A percentile compares a stretch with the other conserved stretches of the same genome.
Conservation (phyloP, 2,329 filamentous ascomycete genomes). For the Periconia macrospinosa region DNA sequence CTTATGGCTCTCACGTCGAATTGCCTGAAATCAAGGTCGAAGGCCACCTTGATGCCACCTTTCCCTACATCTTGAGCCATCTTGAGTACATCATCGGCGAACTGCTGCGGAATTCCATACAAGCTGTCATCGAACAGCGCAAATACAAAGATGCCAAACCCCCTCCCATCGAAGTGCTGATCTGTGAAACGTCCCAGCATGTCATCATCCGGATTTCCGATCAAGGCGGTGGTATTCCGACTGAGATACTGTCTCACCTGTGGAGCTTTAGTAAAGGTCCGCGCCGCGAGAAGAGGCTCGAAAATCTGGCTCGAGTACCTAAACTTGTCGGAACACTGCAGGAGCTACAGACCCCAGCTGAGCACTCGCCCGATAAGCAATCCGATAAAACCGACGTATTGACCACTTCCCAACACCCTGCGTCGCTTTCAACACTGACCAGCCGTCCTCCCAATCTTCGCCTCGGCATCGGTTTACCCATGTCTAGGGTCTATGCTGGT, state of each 20-base stretch:
- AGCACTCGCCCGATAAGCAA: slow-evolving; percentile 9
- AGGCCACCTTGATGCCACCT: slow-evolving; percentile 85
- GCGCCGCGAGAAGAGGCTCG: slow-evolving; percentile 72
- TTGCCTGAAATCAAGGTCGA: slow-evolving; percentile 82
- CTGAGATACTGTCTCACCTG: slow-evolving; percentile 81
- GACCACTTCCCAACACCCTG: slow-evolving; percentile 13
- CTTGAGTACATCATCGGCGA: slow-evolving; percentile 97
- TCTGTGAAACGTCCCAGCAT: slow-evolving; percentile 92
- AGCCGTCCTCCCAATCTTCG: slow-evolving; percentile 82
- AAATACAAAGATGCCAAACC: slow-evolving; percentile 53
- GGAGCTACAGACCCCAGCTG: slow-evolving; percentile 63
- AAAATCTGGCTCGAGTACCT: slow-evolving; percentile 84
- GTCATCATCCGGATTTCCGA: slow-evolving; percentile 97
- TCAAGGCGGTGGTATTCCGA: slow-evolving; percentile 87
- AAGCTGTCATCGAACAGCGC: slow-evolving; percentile 82
- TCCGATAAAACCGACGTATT: no score
- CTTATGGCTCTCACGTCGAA: slow-evolving; percentile 69
- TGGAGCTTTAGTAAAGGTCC: slow-evolving; percentile 98
- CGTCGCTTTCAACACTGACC: slow-evolving; percentile 78
- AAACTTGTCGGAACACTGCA: slow-evolving; percentile 92
- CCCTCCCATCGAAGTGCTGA: slow-evolving; percentile 87
- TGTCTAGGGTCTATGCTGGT: slow-evolving; percentile 85
- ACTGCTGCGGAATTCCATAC: slow-evolving; percentile 90
- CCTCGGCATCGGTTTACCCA: slow-evolving; percentile 88
- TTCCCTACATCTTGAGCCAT: slow-evolving; percentile 94